A percentile compares a stretch with the other conserved stretches of the same genome.
phyloP scores from a whole-genome alignment of 495 filamentous ascomycete genomes.

The Penicillium goetzii region DNA sequence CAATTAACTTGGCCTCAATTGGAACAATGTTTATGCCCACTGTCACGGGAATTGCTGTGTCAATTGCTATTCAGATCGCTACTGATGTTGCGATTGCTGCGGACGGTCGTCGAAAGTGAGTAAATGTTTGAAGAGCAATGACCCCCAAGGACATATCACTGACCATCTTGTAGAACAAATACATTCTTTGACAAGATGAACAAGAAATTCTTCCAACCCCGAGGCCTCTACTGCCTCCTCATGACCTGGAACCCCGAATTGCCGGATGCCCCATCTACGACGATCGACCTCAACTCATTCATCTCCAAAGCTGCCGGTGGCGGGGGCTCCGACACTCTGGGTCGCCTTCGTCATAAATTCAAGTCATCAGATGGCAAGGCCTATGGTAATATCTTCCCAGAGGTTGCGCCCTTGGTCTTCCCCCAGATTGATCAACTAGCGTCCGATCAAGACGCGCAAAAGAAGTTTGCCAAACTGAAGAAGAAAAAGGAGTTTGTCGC shows the following conservation, averaged over 20 bases:
- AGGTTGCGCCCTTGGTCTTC: conserved; percentile 58
- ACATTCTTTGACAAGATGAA: conserved; percentile 61
- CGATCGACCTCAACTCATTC: conserved; percentile 36
- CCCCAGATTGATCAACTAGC: conserved; percentile 53
- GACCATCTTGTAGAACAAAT: conserved; percentile 45
- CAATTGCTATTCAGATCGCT: conserved; percentile 43
- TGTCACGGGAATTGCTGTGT: conserved; percentile 49
- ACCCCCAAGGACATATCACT: neutral
- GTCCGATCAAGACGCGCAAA: conserved; percentile 30
- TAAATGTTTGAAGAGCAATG: neutral
- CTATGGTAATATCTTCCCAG: conserved; percentile 53
- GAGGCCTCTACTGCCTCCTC: conserved; percentile 61
- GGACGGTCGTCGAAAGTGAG: conserved; percentile 39
- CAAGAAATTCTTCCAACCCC: conserved; percentile 59
- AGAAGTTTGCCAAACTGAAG: conserved; percentile 41
- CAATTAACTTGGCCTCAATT: conserved; percentile 49
- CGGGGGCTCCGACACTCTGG: conserved; percentile 11
- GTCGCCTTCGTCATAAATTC: conserved; percentile 39
- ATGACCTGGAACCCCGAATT: conserved; percentile 61
- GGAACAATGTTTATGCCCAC: conserved; percentile 44
- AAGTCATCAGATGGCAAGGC: conserved; percentile 51
- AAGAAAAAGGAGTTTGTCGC: conserved; percentile 49
- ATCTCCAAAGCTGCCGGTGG: conserved; percentile 28
- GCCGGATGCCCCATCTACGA: conserved; percentile 19
- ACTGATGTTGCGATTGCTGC: conserved; percentile 51